A percentile compares a stretch with the other conserved stretches of the same genome.
These are phyloP conservation scores for Xylaria flabelliformis DNA, from an alignment of 495 filamentous ascomycete genomes.

Conservation along the genomic window DNA sequence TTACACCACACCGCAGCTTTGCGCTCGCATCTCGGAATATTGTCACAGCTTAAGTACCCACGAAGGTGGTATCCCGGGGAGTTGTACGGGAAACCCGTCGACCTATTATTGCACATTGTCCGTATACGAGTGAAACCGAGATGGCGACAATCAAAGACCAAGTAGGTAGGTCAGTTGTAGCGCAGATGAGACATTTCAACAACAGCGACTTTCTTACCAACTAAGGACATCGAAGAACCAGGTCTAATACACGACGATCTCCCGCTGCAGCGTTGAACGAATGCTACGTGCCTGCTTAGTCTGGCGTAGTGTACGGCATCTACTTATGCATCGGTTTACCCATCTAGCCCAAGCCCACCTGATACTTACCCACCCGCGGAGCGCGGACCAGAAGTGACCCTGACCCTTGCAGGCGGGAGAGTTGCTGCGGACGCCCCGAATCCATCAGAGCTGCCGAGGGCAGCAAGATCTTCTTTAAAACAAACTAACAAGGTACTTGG, in stretches of 20 bases:
- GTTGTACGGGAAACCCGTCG: not conserved
- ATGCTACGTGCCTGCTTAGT: constrained; percentile 21
- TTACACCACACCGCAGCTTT: not conserved
- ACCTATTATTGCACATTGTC: not conserved
- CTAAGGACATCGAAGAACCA: not conserved
- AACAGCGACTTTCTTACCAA: not conserved
- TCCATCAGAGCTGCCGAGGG: not conserved
- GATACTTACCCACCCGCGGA: not conserved
- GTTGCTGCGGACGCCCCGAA: constrained; percentile 3
- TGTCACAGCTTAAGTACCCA: not conserved
- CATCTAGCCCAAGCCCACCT: not conserved
- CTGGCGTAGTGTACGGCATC: not conserved
- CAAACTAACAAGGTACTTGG: not conserved
- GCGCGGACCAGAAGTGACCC: constrained; percentile 17
- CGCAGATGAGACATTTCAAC: constrained; percentile 9
- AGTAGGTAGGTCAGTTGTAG: not conserved
- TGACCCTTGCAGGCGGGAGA: not conserved
- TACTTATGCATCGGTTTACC: not conserved
- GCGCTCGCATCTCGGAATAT: not conserved
- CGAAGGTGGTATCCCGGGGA: not conserved
- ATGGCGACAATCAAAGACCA: not conserved
- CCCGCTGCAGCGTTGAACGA: constrained; percentile 2
- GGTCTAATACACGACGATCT: constrained; percentile 8
- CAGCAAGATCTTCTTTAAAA: not conserved
- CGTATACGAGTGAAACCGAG: not conserved